These are phyloP conservation scores for Halenospora varia DNA, from an alignment of 495 filamentous ascomycete species.

Conservation along the genomic window DNA sequence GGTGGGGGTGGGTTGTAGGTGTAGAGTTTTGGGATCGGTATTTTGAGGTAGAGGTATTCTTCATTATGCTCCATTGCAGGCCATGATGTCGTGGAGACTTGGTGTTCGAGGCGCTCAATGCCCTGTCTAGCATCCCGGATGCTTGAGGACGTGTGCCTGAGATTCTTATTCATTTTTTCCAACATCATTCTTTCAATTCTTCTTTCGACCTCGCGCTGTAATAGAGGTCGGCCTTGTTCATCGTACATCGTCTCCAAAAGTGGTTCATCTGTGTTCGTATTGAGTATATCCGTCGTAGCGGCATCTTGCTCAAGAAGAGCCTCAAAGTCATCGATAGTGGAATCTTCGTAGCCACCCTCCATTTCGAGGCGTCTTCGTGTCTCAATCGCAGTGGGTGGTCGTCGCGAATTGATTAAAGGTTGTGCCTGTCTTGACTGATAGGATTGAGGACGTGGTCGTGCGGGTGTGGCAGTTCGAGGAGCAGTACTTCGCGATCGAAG, in stretches of 20 bases:
- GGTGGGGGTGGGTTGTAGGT: conserved; percentile 28
- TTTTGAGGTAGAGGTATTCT: conserved; percentile 31
- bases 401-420: conserved; percentile 42
- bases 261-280: conserved; percentile 8
- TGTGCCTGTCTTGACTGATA: background rate
- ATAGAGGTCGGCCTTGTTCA: conserved; percentile 29
- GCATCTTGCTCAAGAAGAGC: conserved; percentile 8
- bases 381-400: conserved; percentile 41
- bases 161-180: conserved; percentile 53
- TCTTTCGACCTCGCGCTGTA: conserved; percentile 37
- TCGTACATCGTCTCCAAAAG: conserved; percentile 24
- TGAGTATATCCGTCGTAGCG: conserved; percentile 9
- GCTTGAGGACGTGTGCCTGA: conserved; percentile 54
- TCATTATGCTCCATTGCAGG: background rate
- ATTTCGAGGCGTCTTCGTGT: conserved; percentile 45
- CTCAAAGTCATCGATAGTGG: conserved; percentile 40
- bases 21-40: conserved; percentile 60
- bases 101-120: conserved; percentile 60
- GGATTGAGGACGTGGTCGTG: background rate
- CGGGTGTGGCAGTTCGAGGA: background rate
- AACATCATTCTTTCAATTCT: conserved; percentile 40
- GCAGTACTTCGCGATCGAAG: conserved; percentile 2
- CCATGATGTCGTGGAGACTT: conserved; percentile 36
- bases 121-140: conserved; percentile 65
- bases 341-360: conserved; percentile 46